Conservation (phyloP, 2,329 filamentous ascomycete genomes). For the Xylariaceae sp. region DNA sequence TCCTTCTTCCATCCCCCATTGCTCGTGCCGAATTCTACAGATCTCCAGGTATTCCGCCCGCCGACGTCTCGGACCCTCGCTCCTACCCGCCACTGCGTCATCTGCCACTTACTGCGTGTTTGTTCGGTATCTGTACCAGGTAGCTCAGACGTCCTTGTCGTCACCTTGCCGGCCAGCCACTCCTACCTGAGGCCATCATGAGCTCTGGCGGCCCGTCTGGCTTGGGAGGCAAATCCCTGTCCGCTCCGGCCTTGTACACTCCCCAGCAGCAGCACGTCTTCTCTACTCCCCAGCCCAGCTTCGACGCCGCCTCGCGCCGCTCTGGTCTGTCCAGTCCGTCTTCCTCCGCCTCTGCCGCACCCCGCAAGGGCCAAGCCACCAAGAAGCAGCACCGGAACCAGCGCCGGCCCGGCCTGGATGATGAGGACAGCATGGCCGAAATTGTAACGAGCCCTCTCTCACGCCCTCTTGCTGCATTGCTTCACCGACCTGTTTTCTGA, state of each 20-base stretch:
- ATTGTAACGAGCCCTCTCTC: slow-evolving; percentile 45
- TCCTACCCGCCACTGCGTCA: neutral
- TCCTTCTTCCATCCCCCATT: too few relatives aligned
- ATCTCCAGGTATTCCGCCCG: too few relatives aligned
- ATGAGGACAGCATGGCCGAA: slow-evolving; percentile 88
- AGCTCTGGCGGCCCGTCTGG: slow-evolving; percentile 35
- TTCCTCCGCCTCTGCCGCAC: slow-evolving; percentile 38
- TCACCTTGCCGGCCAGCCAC: slow-evolving; percentile 2
- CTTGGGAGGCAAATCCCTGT: slow-evolving; percentile 51
- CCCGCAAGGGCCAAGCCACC: slow-evolving; percentile 72
- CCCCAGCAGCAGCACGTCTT: slow-evolving; percentile 38
- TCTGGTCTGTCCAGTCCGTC: slow-evolving; percentile 38
- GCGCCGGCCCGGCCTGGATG: slow-evolving; percentile 61
- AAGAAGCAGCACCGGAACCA: slow-evolving; percentile 84
- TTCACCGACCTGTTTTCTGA: slow-evolving; percentile 5
- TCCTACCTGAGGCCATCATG: slow-evolving; percentile 24
- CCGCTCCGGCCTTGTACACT: slow-evolving; percentile 41
- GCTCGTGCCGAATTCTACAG: too few relatives aligned
- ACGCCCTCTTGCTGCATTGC: neutral
- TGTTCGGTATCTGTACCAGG: neutral
- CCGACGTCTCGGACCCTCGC: too few relatives aligned
- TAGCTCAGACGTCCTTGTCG: neutral
- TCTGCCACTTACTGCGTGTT: neutral
- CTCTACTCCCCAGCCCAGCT: slow-evolving; percentile 41
- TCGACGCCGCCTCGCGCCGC: slow-evolving; percentile 49